Evolutionary conservation across 805 yeast genomes (phyloP), one percentile per base, ranked within the genome.

Genomic region (Saturnispora bothae): DNA sequence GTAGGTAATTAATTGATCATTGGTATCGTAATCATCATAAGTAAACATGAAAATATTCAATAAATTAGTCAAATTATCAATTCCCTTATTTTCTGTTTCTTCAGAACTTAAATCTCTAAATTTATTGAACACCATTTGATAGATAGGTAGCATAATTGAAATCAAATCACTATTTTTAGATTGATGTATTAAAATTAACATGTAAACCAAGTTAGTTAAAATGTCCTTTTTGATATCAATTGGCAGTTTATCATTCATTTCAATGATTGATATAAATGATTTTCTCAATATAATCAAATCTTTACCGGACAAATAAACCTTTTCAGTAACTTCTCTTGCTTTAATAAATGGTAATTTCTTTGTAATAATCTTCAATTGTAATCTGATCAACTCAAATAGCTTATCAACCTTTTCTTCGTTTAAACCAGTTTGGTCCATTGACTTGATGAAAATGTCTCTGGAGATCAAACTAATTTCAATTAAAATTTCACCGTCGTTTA

Each of bases 321-420:
- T 47, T 15, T 22, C 7, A 5, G 12, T 2, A 34, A 69, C 61
- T 39, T 52, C 67, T 29, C 65, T 68, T 21, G 66, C 68, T 40
- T 70, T 68, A 29, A 78, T 60, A 37, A 76, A 70, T 7, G 94
- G 88, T 31, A 81, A 57, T 7, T 69, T 59, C 22, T 64, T 66
- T 20, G 78, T 68, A 14, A 86, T 59, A 0, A 83, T 78, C 16
- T 78, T 64, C 62, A 82, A 65, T 14, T 73, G 70, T 5, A 86
- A 68, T 44, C 95, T 66, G 35, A 86, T 59, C 19, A 88, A 63
- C 52, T 89, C 96, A 55, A 89, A 84, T 31, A 85, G 60, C 50
- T 83, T 84, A 48, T 84, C 94, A 39, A 78, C 36, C 76, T 78
- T 21, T 64, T 58, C 25, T 69, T 61, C 39, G 75, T 61, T 27